Evolutionary conservation across 306 rosid species (phyloP), one percentile per base, ranked within the genome.

Genomic region (Nissolia schottii): DNA sequence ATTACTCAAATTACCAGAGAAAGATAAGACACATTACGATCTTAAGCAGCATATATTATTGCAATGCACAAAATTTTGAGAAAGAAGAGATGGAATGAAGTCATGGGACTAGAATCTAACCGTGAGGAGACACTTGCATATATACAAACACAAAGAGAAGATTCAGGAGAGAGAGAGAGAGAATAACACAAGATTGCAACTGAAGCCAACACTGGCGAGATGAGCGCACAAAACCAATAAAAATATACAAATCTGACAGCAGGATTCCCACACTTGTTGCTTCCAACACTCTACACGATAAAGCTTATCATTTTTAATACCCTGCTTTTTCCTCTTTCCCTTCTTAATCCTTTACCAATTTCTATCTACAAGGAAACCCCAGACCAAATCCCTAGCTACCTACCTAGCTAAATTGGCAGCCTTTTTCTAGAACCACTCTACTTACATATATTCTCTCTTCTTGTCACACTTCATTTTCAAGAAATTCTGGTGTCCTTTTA

Each of bases 231-330:
- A 78, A 72, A 77, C 79, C 68, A 50, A 40, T 40, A 3, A 40
- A 7, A 40, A 40, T 11, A 73, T 54, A 62, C n/a, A 71, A 34
- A 25, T 80, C 96, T 85, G 96, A 89, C 90, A 83, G 18, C 62
- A 82, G 49, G 93, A 90, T 87, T 90, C 96, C 86, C 96, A 84
- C 88, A 84, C 89, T 82, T 71, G 89, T 84, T 90, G 73, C 91
- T 86, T 90, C 96, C 96, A 82, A 82, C 89, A 84, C 96, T 74
- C 91, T 80, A 82, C 57, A 83, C 90, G 96, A 85, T 90, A 87
- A 90, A 89, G 64, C 59, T 63, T 79, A 11, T 75, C 77, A 73
- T 67, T 84, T 84, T 85, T 66, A 81, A 81, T 59, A 60, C 55
- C 35, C 53, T 41, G 31, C 32, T 45, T 68, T 73, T 73, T 71